These are phyloP conservation scores for Colletotrichum echinochloae DNA, from an alignment of 2,329 filamentous ascomycete species.

Conservation along the genomic window DNA sequence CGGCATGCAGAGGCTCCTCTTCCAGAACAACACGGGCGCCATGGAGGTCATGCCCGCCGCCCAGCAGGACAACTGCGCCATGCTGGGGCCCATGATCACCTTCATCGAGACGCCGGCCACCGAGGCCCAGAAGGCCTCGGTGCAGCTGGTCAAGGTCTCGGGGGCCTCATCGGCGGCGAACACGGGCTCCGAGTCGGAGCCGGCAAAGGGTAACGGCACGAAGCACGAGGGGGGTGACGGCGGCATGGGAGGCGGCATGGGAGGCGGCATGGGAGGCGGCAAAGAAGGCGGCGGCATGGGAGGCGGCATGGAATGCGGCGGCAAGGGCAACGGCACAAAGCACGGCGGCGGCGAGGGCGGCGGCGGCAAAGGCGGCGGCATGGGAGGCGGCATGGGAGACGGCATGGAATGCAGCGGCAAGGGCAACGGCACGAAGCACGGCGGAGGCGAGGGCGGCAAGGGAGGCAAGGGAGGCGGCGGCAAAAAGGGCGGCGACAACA, in stretches of 20 bases:
- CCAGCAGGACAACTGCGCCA: constrained; percentile 44
- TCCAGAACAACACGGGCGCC: constrained; percentile 55
- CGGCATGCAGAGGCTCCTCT: constrained; percentile 53
- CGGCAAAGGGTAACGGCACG: constrained; percentile 16
- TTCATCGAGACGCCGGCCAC: constrained; percentile 42
- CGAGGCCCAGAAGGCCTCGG: constrained; percentile 30
- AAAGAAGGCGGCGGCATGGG: constrained; percentile 13
- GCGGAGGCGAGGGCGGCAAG: neutral
- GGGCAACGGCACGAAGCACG: constrained; percentile 17
- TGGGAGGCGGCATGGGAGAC: constrained; percentile 12
- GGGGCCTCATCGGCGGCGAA: neutral
- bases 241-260: neutral
- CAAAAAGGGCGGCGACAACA: neutral
- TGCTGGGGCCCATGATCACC: constrained; percentile 43
- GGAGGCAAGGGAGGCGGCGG: neutral
- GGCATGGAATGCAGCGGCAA: neutral
- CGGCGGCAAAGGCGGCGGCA: neutral
- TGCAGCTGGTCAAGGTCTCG: constrained; percentile 38
- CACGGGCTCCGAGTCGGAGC: neutral
- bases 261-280: neutral
- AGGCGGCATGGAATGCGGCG: neutral
- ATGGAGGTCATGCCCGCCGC: constrained; percentile 53
- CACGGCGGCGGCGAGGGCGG: neutral
- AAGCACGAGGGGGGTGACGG: constrained; percentile 12
- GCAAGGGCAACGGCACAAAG: constrained; percentile 1